phyloP scores from a whole-genome alignment of 169 alveolate species.

The Neospora caninum region DNA sequence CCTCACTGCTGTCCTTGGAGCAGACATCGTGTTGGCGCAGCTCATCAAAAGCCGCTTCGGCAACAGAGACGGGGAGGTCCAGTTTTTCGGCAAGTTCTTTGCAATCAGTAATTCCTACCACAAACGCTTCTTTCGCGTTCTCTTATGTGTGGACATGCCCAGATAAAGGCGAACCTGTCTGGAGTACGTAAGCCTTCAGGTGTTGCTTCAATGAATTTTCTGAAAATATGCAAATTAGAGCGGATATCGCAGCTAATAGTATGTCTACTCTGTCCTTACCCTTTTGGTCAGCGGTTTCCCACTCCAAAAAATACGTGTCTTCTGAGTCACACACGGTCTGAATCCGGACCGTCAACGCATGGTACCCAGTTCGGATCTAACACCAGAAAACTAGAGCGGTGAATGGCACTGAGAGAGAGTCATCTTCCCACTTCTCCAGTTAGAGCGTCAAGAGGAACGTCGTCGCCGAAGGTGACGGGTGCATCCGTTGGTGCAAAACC shows the following conservation, averaged over 20 bases:
- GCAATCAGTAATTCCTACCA: neutral
- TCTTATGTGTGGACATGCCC: no score
- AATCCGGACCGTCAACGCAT: neutral
- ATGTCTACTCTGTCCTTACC: neutral
- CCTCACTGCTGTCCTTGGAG: neutral
- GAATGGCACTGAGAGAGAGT: neutral
- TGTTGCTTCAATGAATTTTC: neutral
- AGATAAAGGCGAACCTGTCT: neutral
- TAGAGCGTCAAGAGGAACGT: neutral
- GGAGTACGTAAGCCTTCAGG: neutral
- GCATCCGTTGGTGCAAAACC: neutral
- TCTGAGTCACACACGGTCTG: conserved; percentile 5
- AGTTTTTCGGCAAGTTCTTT: neutral
- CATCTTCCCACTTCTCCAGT: neutral
- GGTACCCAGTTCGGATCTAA: neutral
- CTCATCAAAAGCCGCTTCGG: neutral
- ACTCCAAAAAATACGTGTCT: conserved; percentile 3
- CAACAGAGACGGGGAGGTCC: neutral
- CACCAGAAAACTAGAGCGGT: neutral
- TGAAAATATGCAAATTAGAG: neutral
- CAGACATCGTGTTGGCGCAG: neutral
- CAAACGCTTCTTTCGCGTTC: neutral
- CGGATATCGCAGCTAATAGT: no score
- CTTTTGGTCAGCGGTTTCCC: neutral
- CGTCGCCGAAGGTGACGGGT: neutral